Evolutionary conservation across 306 rosid species (phyloP), one percentile per base, ranked within the genome.

Genomic region (Albizia julibrissin): DNA sequence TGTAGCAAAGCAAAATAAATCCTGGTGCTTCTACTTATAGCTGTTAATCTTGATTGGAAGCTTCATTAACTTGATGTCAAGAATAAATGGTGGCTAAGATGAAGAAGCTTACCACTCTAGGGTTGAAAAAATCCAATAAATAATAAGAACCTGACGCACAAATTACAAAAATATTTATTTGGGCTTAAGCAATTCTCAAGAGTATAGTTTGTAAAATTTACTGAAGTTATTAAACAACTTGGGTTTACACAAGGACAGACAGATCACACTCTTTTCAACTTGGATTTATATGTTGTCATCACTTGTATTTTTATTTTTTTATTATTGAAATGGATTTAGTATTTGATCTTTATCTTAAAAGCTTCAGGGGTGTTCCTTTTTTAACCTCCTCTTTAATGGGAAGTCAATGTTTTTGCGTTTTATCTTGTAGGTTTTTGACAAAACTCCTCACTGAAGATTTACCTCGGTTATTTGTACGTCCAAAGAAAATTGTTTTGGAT

Each of bases 401-500:
- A 49, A 69, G 13, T 66, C 22, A 70, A 65, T 78, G 47, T 56
- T 79, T 71, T 65, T 74, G 69, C 67, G 14, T 40, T 71, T 62
- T 64, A 47, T 72, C 78, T 76, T 81, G 50, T 85, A 96, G 99
- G 99, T 96, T 96, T 89, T 87, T 96, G 91, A 96, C 72, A 12
- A 96, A 96, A 87, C 98, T 96, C 88, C 98, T 96, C 85, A 96
- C 99, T 1, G 89, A 80, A 90, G 99, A 96, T 88, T 89, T 96
- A 88, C 99, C 99, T 37, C 84, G 89, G 80, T 76, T 93, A 76
- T 96, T 96, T 85, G 99, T 96, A 21, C 99, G 99, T n/a, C 99
- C 99, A 21, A 93, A 96, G 84, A 93, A 90, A 92, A 96, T 92
- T 81, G 97, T 96, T 88, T 89, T 96, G 80, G 99, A 96, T 85